These are phyloP conservation scores for Fraxinus latifolia DNA, from an alignment of 305 asterid genomes.

Conservation along the genomic window DNA sequence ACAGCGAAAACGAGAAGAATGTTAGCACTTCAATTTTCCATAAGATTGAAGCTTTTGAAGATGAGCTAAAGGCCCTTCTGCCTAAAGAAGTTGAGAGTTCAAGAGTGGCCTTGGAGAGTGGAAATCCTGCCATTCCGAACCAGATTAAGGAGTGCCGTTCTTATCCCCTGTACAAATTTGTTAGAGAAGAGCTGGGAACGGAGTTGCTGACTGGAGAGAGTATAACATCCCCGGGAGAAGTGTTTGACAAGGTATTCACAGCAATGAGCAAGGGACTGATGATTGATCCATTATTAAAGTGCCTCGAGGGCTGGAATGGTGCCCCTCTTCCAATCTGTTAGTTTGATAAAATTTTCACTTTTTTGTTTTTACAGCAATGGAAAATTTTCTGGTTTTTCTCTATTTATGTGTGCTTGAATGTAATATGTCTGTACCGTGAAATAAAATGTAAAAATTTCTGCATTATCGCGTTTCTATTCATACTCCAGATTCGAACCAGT, in stretches of 20 bases:
- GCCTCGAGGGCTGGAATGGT: conserved; percentile 57
- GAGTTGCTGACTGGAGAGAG: conserved; percentile 50
- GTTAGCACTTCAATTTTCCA: conserved; percentile 48
- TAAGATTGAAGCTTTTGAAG: conserved; percentile 64
- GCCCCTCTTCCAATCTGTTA: conserved; percentile 65
- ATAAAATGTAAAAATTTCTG: neutral
- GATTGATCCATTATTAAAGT: conserved; percentile 60
- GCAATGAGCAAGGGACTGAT: conserved; percentile 53
- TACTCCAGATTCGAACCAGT: neutral
- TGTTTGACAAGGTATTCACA: conserved; percentile 59
- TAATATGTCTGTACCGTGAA: neutral
- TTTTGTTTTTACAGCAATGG: neutral
- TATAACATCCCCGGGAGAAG: conserved; percentile 58
- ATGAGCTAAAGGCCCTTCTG: conserved; percentile 43
- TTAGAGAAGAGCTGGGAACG: conserved; percentile 47
- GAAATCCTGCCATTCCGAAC: conserved; percentile 47
- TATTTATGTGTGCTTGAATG: neutral
- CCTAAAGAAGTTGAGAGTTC: conserved; percentile 66
- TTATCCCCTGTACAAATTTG: conserved; percentile 52
- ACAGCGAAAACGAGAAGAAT: conserved; percentile 41
- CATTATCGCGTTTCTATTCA: neutral
- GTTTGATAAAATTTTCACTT: neutral
- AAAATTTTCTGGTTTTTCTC: neutral
- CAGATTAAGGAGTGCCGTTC: conserved; percentile 56
- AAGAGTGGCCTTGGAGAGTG: conserved; percentile 41